Evolutionary conservation across 1,284 basidiomycete species (phyloP).

Genomic region (Cryptococcus jaspeensis): DNA sequence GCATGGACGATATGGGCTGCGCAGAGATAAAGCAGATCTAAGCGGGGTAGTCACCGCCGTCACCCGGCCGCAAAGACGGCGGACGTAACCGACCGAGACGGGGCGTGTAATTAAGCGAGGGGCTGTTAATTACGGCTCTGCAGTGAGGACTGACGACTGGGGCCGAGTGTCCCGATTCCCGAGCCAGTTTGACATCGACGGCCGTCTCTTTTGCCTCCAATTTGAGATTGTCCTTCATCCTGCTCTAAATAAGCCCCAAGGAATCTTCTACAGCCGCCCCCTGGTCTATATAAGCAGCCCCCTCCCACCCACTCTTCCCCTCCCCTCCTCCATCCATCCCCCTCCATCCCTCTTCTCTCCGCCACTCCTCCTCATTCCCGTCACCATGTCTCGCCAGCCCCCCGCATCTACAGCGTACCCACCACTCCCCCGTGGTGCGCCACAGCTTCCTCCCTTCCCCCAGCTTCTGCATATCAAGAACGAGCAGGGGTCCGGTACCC

Average conservation of each 20-base stretch:
- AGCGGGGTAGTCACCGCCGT: too few species aligned
- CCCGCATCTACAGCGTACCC: slow-evolving; percentile 35
- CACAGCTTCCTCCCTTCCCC: slow-evolving; percentile 39
- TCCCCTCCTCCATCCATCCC: neutral
- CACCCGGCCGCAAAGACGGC: too few species aligned
- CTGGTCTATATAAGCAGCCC: too few species aligned
- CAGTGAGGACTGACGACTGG: too few species aligned
- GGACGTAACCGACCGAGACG: too few species aligned
- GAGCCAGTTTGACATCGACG: neutral
- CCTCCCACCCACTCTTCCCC: neutral
- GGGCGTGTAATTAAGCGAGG: too few species aligned
- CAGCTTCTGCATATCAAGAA: slow-evolving; percentile 36
- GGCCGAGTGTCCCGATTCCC: neutral
- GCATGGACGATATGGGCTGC: too few species aligned
- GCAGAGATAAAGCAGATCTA: too few species aligned
- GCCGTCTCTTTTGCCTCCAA: neutral
- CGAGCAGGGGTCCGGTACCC: slow-evolving; percentile 6
- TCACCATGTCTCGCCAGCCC: slow-evolving; percentile 29
- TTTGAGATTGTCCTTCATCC: neutral
- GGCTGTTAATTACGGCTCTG: too few species aligned
- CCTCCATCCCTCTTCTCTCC: neutral
- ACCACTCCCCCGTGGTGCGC: slow-evolving; percentile 22
- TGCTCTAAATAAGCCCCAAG: too few species aligned
- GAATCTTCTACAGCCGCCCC: too few species aligned
- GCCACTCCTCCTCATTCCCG: neutral